Conservation (phyloP, 768 basidiomycete species). For the Serendipita sp. region DNA sequence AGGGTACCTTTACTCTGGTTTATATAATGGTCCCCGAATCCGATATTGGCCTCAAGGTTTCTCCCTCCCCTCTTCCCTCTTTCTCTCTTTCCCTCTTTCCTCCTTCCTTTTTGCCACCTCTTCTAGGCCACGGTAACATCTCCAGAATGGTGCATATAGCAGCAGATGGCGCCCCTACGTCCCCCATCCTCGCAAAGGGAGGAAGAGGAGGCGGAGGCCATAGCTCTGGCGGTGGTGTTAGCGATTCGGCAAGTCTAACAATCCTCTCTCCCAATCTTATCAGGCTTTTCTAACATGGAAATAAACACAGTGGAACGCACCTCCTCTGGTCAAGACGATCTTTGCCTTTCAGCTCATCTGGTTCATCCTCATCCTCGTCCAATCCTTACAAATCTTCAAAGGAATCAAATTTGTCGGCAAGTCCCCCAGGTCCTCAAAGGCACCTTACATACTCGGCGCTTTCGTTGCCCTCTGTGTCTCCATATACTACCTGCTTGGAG, state of each 20-base stretch:
- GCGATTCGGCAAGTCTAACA: not conserved
- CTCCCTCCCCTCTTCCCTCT: not conserved
- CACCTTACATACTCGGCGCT: not conserved
- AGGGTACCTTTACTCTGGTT: too few species aligned
- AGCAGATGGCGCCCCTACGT: not conserved
- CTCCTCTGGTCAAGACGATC: not conserved
- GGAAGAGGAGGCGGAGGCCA: not conserved
- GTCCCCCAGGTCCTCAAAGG: not conserved
- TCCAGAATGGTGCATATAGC: not conserved
- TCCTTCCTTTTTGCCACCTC: not conserved
- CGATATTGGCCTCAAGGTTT: too few species aligned
- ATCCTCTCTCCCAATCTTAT: not conserved
- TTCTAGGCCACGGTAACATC: not conserved
- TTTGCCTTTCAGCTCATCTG: not conserved
- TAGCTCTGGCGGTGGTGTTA: not conserved
- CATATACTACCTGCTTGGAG: not conserved
- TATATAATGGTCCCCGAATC: too few species aligned
- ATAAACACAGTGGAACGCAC: not conserved
- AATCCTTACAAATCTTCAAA: not conserved
- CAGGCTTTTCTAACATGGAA: not conserved
- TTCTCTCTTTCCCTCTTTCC: not conserved
- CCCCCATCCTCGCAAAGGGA: not conserved
- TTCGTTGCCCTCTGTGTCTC: not conserved
- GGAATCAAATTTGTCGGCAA: not conserved
- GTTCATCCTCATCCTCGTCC: not conserved